Percentiles rank a stretch among this genome's conserved stretches.
Conservation (phyloP, 2,329 filamentous ascomycete genomes). For the Fusarium solani-melongenae region DNA sequence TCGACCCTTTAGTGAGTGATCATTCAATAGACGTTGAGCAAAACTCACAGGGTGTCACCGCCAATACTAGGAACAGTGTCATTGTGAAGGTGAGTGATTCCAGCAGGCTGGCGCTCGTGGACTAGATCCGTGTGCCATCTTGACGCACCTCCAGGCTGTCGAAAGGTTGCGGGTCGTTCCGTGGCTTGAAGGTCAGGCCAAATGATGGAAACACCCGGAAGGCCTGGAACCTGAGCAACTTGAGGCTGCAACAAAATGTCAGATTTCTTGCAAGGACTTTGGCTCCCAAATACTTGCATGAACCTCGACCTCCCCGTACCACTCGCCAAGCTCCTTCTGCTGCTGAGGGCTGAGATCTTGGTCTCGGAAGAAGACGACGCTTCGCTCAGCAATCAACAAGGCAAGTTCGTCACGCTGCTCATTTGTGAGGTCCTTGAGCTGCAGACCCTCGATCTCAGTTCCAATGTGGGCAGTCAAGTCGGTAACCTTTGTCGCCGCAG, state of each 20-base stretch:
- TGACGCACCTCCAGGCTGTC: slow-evolving; percentile 74
- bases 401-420: slow-evolving; percentile 72
- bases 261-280: background rate
- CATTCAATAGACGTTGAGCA: background rate
- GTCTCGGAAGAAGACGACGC: slow-evolving; percentile 75
- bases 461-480: slow-evolving; percentile 71
- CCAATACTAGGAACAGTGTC: slow-evolving; percentile 73
- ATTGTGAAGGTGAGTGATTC: slow-evolving; percentile 77
- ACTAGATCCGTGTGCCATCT: slow-evolving; percentile 79
- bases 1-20: background rate
- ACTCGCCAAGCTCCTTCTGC: slow-evolving; percentile 71
- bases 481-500: slow-evolving; percentile 71
- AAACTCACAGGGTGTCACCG: slow-evolving; percentile 70
- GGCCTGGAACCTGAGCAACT: slow-evolving; percentile 75
- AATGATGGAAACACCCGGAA: slow-evolving; percentile 73
- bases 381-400: slow-evolving; percentile 70
- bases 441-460: slow-evolving; percentile 72
- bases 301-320: slow-evolving; percentile 74
- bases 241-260: slow-evolving; percentile 63
- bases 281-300: slow-evolving; percentile 61
- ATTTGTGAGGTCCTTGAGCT: slow-evolving; percentile 69
- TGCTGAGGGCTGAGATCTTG: slow-evolving; percentile 71
- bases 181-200: slow-evolving; percentile 76
- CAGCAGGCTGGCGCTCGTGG: slow-evolving; percentile 76
- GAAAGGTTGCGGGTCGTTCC: slow-evolving; percentile 70